These are phyloP conservation scores for Teratosphaeriaceae sp. DNA, from an alignment of 2,329 filamentous ascomycete genomes.

Conservation along the genomic window DNA sequence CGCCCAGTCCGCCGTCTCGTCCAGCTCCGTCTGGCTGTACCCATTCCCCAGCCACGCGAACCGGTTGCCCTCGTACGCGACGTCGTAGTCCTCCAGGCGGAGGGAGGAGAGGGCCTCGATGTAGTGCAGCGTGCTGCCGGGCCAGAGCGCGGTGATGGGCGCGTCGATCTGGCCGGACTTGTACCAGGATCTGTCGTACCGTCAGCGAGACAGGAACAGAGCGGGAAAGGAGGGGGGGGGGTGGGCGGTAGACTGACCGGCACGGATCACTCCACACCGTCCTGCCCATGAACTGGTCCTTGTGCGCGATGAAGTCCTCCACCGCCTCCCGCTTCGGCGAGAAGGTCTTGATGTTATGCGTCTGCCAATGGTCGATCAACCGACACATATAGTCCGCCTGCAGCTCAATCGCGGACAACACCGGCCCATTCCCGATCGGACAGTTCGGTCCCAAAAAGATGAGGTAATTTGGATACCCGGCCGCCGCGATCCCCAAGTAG, in stretches of 20 bases:
- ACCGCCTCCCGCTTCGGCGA: constrained; percentile 8
- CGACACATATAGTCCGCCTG: constrained; percentile 12
- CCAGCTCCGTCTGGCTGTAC: constrained; percentile 14
- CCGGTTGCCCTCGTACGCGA: constrained; percentile 9
- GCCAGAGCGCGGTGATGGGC: constrained; percentile 26
- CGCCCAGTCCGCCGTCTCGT: constrained; percentile 10
- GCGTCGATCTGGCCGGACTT: constrained; percentile 24
- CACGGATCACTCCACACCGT: constrained; percentile 13
- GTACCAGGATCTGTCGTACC: constrained; percentile 21
- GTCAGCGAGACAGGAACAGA: constrained; percentile 4
- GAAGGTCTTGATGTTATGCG: constrained; percentile 13
- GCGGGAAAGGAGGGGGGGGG: background rate
- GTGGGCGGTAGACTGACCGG: background rate
- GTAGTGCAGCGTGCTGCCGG: constrained; percentile 17
- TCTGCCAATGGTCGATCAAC: constrained; percentile 14
- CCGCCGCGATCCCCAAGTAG: constrained; percentile 11
- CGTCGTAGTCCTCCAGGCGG: constrained; percentile 7
- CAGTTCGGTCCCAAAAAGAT: constrained; percentile 13
- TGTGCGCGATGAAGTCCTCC: constrained; percentile 10
- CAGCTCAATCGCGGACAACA: constrained; percentile 13
- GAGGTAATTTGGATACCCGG: constrained; percentile 13
- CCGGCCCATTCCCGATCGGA: constrained; percentile 11
- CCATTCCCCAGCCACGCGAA: constrained; percentile 15
- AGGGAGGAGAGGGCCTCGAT: constrained; percentile 9
- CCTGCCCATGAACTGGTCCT: constrained; percentile 9